Evolutionary conservation across 805 yeast species (phyloP), one percentile per base, ranked within the genome.

Genomic region (Saccharomyces jurei): DNA sequence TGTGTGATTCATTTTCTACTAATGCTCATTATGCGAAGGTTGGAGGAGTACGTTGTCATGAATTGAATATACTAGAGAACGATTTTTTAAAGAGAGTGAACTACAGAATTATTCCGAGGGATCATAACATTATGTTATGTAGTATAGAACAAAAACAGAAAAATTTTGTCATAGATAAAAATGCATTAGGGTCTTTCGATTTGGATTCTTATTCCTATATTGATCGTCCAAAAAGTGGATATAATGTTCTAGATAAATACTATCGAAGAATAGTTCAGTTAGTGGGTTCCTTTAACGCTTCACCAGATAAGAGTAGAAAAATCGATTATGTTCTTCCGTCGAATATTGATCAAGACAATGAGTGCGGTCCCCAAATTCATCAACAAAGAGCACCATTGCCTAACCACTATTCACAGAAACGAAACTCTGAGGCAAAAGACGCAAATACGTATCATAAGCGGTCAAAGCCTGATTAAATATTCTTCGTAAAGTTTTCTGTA

Each of bases 11-110:
- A 27, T 92, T 94, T 70, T 91, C 94, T 71, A 89, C 97, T 14
- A 92, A 91, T 70, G 80, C 85, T 48, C 97, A 94, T 69, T 92
- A 94, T 65, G 96, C 98, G 11, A 87, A 87, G 67, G 97, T 94
- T 21, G 99, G 99, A 2, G 98, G 99, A 56, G 86, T 90, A 4
- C 89, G 89, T 47, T 73, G 86, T 50, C 78, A 83, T 56, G 97
- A 90, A 66, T 74, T 91, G 60, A 94, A 94, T 69, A 77, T 92
- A 53, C 75, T 92, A 49, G 99, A 92, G 67, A 83, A 87, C 52
- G 98, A 94, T 69, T 90, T 94, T 63, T 77, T 92, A 48, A 79
- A 80, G 50, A 76, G 90, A 57, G 92, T 92, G 9, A 81, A 83
- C 56, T 92, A 94, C 81, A 76, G 87, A 57, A 82, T 87, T 13